Evolutionary conservation across 2,329 filamentous ascomycete species (phyloP).

Genomic region (Colletotrichum lini): DNA sequence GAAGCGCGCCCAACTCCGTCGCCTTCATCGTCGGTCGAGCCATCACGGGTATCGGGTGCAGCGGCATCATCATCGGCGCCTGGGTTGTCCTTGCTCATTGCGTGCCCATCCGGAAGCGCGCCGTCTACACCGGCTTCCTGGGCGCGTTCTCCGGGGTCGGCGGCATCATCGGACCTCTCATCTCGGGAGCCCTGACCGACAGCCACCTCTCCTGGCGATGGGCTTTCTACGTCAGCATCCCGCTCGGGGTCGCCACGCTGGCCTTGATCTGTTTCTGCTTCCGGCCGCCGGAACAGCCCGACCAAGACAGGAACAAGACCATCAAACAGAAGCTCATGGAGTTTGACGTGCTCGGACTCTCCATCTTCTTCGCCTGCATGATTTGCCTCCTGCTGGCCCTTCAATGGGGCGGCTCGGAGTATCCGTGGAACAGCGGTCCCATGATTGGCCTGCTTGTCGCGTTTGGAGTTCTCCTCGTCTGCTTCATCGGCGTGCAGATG

Average conservation of each 20-base stretch:
- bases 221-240: constrained; percentile 49
- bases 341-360: constrained; percentile 45
- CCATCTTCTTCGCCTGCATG: constrained; percentile 43
- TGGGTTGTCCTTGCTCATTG: constrained; percentile 56
- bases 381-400: constrained; percentile 62
- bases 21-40: constrained; percentile 56
- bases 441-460: constrained; percentile 54
- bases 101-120: constrained; percentile 51
- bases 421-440: constrained; percentile 51
- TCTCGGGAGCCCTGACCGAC: constrained; percentile 50
- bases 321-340: constrained; percentile 42
- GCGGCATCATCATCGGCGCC: constrained; percentile 53
- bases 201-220: constrained; percentile 52
- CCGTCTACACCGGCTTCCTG: constrained; percentile 55
- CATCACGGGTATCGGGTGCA: constrained; percentile 54
- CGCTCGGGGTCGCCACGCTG: constrained; percentile 46
- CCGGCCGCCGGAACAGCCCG: constrained; percentile 19
- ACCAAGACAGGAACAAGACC: constrained; percentile 34
- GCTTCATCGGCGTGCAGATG: constrained; percentile 52
- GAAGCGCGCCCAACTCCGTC: constrained; percentile 48
- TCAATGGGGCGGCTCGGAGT: constrained; percentile 58
- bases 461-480: constrained; percentile 48
- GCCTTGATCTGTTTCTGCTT: constrained; percentile 49
- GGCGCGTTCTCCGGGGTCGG: constrained; percentile 57
- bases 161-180: constrained; percentile 44